Conservation (phyloP, 192 early-diverging fungal genomes). For the Linnemannia hyalina region DNA sequence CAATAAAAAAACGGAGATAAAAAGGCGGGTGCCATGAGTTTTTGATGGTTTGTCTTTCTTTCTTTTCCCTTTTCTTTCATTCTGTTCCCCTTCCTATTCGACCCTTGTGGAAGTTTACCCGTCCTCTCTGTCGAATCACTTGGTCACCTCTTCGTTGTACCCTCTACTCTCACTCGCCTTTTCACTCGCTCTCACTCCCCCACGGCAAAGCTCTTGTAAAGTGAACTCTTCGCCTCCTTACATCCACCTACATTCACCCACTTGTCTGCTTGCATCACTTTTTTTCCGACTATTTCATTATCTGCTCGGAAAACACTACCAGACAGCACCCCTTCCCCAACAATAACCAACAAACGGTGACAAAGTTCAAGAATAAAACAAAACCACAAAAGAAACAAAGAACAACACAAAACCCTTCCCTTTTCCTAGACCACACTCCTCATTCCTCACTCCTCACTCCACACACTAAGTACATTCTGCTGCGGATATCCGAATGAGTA, state of each 20-base stretch:
- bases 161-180: background rate
- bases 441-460: background rate
- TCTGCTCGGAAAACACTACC: background rate
- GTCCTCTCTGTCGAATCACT: background rate
- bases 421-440: background rate
- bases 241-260: too few species aligned
- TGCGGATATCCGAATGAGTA: slow-evolving; percentile 23
- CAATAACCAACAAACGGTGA: background rate
- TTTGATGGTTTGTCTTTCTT: slow-evolving; percentile 3
- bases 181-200: background rate
- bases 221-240: background rate
- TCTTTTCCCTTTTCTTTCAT: slow-evolving; percentile 12
- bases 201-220: background rate
- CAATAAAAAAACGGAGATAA: background rate
- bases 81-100: background rate
- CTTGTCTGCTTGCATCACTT: background rate
- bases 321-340: background rate
- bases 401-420: background rate
- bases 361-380: background rate
- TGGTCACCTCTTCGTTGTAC: slow-evolving; percentile 3
- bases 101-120: background rate
- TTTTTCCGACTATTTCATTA: slow-evolving; percentile 20
- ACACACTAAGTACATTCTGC: background rate
- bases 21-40: background rate
- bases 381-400: slow-evolving; percentile 10